Percentiles rank a stretch among this genome's conserved stretches.
phyloP scores from a whole-genome alignment of 1,284 basidiomycete genomes.

The Ganoderma multipileum region DNA sequence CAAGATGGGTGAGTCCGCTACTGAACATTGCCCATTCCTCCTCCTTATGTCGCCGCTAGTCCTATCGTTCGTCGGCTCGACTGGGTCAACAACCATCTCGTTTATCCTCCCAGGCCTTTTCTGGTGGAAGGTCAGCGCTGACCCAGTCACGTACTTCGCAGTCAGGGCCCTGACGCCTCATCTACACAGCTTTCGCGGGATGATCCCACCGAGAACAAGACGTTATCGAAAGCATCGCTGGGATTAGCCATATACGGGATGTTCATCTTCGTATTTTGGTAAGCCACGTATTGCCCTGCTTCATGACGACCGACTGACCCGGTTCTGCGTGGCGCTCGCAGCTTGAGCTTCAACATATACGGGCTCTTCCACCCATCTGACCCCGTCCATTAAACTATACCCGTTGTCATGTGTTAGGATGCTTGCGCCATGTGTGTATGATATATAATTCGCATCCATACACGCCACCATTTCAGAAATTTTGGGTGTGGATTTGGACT shows the following conservation, averaged over 20 bases:
- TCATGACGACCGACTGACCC: constrained; percentile 11
- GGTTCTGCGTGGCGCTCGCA: constrained; percentile 39
- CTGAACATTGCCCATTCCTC: background rate
- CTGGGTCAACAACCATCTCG: constrained; percentile 95
- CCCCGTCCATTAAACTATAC: constrained; percentile 31
- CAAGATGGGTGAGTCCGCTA: constrained; percentile 70
- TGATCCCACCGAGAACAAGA: constrained; percentile 64
- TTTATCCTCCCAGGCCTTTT: constrained; percentile 95
- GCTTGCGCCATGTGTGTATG: constrained; percentile 4
- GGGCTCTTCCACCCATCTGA: constrained; percentile 49
- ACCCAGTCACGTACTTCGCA: background rate
- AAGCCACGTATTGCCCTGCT: constrained; percentile 43
- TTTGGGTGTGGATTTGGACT: background rate
- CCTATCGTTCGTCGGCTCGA: constrained; percentile 95
- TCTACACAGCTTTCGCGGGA: constrained; percentile 69
- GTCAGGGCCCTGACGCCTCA: constrained; percentile 19
- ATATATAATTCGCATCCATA: background rate
- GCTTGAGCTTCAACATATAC: constrained; percentile 81
- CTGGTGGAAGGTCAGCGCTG: constrained; percentile 73
- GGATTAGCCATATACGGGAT: constrained; percentile 79
- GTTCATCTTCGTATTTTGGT: constrained; percentile 91
- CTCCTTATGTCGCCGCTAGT: constrained; percentile 54
- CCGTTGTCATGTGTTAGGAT: background rate
- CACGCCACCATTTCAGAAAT: no score
- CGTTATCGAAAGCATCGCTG: constrained; percentile 68